These are phyloP conservation scores for Phytophthora brassicae DNA, from an alignment of 352 stramenopile genomes.

Conservation along the genomic window DNA sequence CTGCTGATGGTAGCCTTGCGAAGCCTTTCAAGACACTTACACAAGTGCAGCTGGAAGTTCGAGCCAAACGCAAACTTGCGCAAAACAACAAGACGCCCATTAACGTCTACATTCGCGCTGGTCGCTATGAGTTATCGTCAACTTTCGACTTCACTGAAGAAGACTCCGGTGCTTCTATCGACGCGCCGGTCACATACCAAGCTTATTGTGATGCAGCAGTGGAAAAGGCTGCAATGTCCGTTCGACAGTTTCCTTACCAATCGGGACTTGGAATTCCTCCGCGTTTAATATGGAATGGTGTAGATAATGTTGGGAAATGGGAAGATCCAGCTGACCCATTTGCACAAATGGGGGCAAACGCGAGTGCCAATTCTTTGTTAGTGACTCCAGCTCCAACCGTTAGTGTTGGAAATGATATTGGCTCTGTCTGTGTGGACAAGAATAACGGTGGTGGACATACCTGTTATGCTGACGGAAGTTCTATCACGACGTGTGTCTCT, in stretches of 20 bases:
- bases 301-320: slow-evolving; percentile 46
- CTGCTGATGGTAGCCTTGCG: slow-evolving; percentile 45
- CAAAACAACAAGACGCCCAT: slow-evolving; percentile 37
- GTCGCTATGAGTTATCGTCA: slow-evolving; percentile 49
- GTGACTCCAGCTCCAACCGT: slow-evolving; percentile 14
- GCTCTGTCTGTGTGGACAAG: slow-evolving; percentile 64
- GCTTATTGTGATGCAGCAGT: slow-evolving; percentile 58
- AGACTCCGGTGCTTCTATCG: slow-evolving; percentile 40
- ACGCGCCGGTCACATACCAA: slow-evolving; percentile 58
- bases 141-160: slow-evolving; percentile 55
- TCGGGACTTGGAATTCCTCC: slow-evolving; percentile 37
- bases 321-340: slow-evolving; percentile 61
- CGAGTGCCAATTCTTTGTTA: slow-evolving; percentile 45
- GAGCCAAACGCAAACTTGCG: slow-evolving; percentile 22
- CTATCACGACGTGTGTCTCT: slow-evolving; percentile 51
- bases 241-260: slow-evolving; percentile 51
- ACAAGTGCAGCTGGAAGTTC: slow-evolving; percentile 46
- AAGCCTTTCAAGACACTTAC: slow-evolving; percentile 56
- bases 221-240: slow-evolving; percentile 35
- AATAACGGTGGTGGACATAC: slow-evolving; percentile 54
- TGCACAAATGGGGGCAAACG: slow-evolving; percentile 53
- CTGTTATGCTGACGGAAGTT: slow-evolving; percentile 48
- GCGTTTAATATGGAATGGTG: slow-evolving; percentile 66
- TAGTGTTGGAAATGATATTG: slow-evolving; percentile 35
- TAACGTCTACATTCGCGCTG: slow-evolving; percentile 60